Evolutionary conservation across 2,329 filamentous ascomycete species (phyloP).

Genomic region (Camptophora hylomeconis): DNA sequence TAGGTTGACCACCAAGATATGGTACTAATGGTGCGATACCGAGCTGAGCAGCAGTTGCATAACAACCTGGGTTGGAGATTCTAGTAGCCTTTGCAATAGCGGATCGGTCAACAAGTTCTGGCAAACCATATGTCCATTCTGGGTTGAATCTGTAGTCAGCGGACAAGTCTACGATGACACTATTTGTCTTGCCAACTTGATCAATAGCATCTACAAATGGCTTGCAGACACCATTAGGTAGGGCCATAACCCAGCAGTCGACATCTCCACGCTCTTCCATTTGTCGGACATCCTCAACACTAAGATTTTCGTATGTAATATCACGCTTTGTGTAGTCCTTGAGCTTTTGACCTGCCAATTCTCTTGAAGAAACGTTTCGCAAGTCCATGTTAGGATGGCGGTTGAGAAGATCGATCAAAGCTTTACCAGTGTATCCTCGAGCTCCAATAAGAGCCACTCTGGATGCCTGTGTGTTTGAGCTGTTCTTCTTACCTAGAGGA

Average conservation of each 20-base stretch:
- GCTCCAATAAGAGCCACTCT: slow-evolving; percentile 81
- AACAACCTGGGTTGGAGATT: slow-evolving; percentile 90
- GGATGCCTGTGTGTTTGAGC: slow-evolving; percentile 64
- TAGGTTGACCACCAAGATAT: slow-evolving; percentile 65
- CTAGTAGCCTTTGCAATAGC: slow-evolving; percentile 65
- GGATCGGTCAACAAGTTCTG: slow-evolving; percentile 66
- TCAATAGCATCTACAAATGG: slow-evolving; percentile 85
- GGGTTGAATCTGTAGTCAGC: slow-evolving; percentile 88
- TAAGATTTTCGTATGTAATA: slow-evolving; percentile 83
- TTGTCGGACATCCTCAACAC: slow-evolving; percentile 68
- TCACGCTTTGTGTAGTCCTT: slow-evolving; percentile 84
- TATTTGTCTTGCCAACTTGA: slow-evolving; percentile 51
- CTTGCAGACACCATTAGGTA: slow-evolving; percentile 89
- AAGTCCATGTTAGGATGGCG: slow-evolving; percentile 82
- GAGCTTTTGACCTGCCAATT: slow-evolving; percentile 74
- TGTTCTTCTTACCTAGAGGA: slow-evolving; percentile 77
- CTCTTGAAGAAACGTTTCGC: slow-evolving; percentile 81
- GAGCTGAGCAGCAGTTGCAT: slow-evolving; percentile 83
- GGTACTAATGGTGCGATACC: slow-evolving; percentile 72
- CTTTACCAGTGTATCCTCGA: slow-evolving; percentile 87
- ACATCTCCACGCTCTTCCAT: slow-evolving; percentile 77
- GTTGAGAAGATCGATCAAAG: slow-evolving; percentile 76
- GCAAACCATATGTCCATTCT: slow-evolving; percentile 79
- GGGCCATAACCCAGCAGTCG: slow-evolving; percentile 95
- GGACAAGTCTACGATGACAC: slow-evolving; percentile 84